Percentiles rank a stretch among this genome's conserved stretches.
Conservation (phyloP, 2,329 filamentous ascomycete genomes). For the Penicillium palitans region DNA sequence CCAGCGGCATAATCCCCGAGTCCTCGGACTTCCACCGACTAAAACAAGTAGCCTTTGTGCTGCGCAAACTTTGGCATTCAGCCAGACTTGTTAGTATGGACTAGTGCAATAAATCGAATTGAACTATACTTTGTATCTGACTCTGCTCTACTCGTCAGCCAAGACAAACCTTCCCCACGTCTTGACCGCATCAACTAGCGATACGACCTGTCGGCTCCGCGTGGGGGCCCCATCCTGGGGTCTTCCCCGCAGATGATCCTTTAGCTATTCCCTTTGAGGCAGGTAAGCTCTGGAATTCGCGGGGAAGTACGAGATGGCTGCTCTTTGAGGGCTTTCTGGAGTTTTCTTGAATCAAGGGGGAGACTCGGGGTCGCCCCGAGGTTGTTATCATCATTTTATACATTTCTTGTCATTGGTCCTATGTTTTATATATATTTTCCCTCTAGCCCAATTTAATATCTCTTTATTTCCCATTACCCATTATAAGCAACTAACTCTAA, state of each 20-base stretch:
- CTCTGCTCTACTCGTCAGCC: constrained; percentile 11
- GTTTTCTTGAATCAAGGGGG: background rate
- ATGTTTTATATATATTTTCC: background rate
- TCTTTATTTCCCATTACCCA: background rate
- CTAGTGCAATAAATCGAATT: background rate
- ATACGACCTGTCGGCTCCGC: constrained; percentile 1
- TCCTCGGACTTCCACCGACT: constrained; percentile 17
- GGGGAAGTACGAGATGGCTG: constrained; percentile 1
- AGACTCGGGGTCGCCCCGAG: background rate
- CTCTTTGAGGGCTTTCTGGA: background rate
- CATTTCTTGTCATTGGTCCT: background rate
- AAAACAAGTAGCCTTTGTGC: background rate
- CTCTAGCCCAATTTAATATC: background rate
- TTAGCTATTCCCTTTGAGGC: background rate
- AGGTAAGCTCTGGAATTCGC: constrained; percentile 8
- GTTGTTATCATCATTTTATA: background rate
- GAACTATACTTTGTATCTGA: background rate
- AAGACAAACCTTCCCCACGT: constrained; percentile 9
- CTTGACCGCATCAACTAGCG: background rate
- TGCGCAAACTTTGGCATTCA: background rate
- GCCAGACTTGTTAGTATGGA: background rate
- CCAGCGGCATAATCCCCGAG: constrained; percentile 6
- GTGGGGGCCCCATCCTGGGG: constrained; percentile 7
- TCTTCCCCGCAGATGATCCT: constrained; percentile 21
- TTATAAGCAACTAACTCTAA: background rate